These are phyloP conservation scores for Euphorbia pulcherrima DNA, from an alignment of 345 rosid species.

Conservation along the genomic window DNA sequence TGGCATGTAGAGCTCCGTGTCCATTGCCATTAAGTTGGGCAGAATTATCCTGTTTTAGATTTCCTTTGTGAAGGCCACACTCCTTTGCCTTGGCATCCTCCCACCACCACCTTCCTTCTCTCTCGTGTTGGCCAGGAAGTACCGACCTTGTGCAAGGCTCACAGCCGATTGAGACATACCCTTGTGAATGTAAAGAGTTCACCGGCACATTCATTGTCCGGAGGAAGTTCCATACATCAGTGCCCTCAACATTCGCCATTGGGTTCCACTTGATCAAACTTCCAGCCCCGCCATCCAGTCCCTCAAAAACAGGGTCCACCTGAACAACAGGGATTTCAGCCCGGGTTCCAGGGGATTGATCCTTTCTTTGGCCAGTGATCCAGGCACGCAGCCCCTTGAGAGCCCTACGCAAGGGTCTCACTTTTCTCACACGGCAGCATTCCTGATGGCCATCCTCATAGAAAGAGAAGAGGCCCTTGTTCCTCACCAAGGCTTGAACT, in stretches of 20 bases:
- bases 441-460: constrained; percentile 97
- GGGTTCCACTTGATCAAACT: constrained; percentile 99
- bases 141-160: constrained; percentile 97
- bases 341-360: constrained; percentile 87
- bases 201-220: constrained; percentile 84
- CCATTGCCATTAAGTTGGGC: constrained; percentile 35
- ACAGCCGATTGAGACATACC: constrained; percentile 88
- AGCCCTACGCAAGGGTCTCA: constrained; percentile 85
- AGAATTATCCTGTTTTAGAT: constrained; percentile 48
- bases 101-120: constrained; percentile 99
- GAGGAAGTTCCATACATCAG: constrained; percentile 75
- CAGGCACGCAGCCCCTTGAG: constrained; percentile 88
- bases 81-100: constrained; percentile 98
- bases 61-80: constrained; percentile 92
- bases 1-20: constrained; percentile 32
- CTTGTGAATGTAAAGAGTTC: constrained; percentile 66
- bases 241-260: constrained; percentile 69
- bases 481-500: constrained; percentile 85
- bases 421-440: constrained; percentile 96
- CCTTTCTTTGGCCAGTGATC: constrained; percentile 97
- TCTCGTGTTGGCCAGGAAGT: constrained; percentile 94
- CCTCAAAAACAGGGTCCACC: constrained; percentile 88
- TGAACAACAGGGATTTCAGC: constrained; percentile 85
- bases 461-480: constrained; percentile 87
- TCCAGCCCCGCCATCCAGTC: constrained; percentile 75